phyloP scores from a whole-genome alignment of 139 green algal genomes.

The Astrephomene gubernaculifera region DNA sequence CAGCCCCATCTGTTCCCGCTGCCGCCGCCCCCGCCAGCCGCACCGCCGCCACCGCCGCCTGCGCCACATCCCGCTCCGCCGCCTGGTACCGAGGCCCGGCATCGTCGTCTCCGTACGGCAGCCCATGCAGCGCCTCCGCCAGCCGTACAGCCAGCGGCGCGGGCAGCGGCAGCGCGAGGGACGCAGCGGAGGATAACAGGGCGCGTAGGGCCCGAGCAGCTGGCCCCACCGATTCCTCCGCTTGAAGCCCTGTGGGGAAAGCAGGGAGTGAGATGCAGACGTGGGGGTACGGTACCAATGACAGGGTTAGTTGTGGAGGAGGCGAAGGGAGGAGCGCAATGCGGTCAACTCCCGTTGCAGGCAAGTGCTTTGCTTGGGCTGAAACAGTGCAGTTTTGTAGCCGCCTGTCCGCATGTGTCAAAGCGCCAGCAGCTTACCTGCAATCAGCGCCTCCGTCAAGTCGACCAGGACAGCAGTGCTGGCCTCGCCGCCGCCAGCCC shows the following conservation, averaged over 20 bases:
- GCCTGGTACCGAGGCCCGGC: neutral
- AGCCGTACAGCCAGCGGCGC: constrained; percentile 5
- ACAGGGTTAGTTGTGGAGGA: no score
- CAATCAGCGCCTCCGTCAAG: no score
- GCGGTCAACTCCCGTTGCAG: no score
- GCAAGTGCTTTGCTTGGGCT: no score
- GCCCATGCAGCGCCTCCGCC: neutral
- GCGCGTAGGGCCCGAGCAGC: neutral
- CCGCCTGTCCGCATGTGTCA: no score
- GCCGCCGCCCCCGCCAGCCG: neutral
- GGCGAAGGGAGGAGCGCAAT: no score
- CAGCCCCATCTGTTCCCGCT: neutral
- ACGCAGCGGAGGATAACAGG: neutral
- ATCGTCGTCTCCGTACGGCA: constrained; percentile 3
- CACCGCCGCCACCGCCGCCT: constrained; percentile 4
- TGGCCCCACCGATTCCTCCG: neutral
- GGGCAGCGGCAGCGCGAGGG: neutral
- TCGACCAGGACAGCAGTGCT: no score
- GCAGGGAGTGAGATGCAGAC: no score
- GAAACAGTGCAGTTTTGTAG: no score
- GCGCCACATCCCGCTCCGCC: neutral
- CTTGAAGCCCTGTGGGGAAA: constrained; percentile 12
- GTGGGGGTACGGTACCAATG: no score
- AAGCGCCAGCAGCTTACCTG: no score
- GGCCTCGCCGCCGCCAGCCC: no score